A percentile compares a stretch with the other conserved stretches of the same genome.
Evolutionary conservation across 495 filamentous ascomycete species (phyloP).

Genomic region (Xylaria bambusicola): DNA sequence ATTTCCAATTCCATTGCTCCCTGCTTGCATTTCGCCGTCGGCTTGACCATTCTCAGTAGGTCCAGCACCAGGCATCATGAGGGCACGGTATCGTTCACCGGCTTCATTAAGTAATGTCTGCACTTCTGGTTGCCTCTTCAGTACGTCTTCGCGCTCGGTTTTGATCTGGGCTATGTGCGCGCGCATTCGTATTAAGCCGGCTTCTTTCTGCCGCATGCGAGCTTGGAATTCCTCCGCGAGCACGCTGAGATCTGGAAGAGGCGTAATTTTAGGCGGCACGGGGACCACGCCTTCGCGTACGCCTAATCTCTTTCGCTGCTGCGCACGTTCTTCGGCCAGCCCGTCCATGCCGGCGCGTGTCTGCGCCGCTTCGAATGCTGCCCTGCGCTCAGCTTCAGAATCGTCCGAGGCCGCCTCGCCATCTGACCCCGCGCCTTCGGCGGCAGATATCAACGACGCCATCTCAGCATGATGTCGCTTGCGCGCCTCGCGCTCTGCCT

Average conservation of each 20-base stretch:
- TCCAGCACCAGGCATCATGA: slow-evolving; percentile 36
- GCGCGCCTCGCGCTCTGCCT: slow-evolving; percentile 75
- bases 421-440: slow-evolving; percentile 63
- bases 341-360: slow-evolving; percentile 77
- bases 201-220: slow-evolving; percentile 37
- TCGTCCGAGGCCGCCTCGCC: slow-evolving; percentile 60
- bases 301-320: slow-evolving; percentile 37
- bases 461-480: slow-evolving; percentile 71
- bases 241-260: slow-evolving; percentile 56
- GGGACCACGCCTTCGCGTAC: slow-evolving; percentile 22
- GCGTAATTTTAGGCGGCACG: slow-evolving; percentile 53
- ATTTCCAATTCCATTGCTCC: slow-evolving; percentile 35
- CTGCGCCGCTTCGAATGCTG: slow-evolving; percentile 88
- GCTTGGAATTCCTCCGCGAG: slow-evolving; percentile 50
- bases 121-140: slow-evolving; percentile 75
- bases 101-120: slow-evolving; percentile 81
- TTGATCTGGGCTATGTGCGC: slow-evolving; percentile 36
- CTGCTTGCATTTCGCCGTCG: slow-evolving; percentile 42
- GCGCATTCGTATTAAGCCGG: slow-evolving; percentile 31
- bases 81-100: slow-evolving; percentile 67
- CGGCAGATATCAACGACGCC: slow-evolving; percentile 79
- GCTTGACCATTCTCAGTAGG: slow-evolving; percentile 21
- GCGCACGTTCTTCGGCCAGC: slow-evolving; percentile 40
- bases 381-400: slow-evolving; percentile 75
- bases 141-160: slow-evolving; percentile 58